Evolutionary conservation across 169 alveolate genomes (phyloP), one percentile per base, ranked within the genome.

Genomic region (Eimeria praecox): DNA sequence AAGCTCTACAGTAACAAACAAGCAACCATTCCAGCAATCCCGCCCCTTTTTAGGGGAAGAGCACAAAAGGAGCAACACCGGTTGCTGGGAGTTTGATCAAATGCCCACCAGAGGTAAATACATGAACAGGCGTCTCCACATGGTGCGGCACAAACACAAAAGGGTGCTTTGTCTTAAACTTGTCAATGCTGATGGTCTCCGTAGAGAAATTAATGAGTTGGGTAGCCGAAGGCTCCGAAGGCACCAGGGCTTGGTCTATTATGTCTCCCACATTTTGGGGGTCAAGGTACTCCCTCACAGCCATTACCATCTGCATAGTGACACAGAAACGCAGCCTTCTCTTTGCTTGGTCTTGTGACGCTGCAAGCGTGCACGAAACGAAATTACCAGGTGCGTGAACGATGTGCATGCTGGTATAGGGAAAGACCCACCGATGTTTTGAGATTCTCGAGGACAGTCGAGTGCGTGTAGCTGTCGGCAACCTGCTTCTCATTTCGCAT

Each of bases 181-280:
- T 62, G 59, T 40, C 93, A 40, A 87, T 35, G 71, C 71, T 54
- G 59, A 87, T 62, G 42, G 24, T 27, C 27, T 40, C 93, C 64
- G 93, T 87, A 40, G 93, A 87, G 42, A 59, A 87, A 30, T 62
- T 33, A 44, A 87, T 87, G 33, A 87, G 93, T 33, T 56, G 93
- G 38, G 18, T 16, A 22, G 64, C 82, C 10, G 93, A 59, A 40
- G 93, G 93, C 82, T 35, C 82, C 42, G 59, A 24, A 59, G 93
- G 93, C 93, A 56, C 82, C 30, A 87, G 93, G 35, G 93, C 93
- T 33, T 33, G 64, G 73, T 87, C 82, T 8, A 87, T 87, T 56
- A 35, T 22, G 49, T 87, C 93, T 22, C 75, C 93, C 35, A 87
- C n/a, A 38, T 46, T 62, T 16, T 40, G 82, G 56, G 93, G 93